Base-by-base conservation (phyloP, 257 asterid genomes). In the Catharanthus roseus region DNA sequence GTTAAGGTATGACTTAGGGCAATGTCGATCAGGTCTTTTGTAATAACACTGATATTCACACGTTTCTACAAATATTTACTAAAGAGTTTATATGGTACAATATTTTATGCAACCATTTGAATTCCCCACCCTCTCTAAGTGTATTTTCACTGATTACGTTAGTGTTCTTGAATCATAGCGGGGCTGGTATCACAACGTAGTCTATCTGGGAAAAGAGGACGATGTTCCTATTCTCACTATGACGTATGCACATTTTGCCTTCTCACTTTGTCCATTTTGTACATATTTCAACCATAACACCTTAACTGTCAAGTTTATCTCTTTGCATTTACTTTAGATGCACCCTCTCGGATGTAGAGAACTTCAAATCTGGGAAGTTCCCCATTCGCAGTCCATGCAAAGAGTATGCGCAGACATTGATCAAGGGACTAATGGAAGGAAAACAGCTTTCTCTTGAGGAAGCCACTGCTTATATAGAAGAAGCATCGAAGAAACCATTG, bases 171-270 rank as follows among this genome's bases (percentile, higher is more conserved):
- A 41, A 54, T 79, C 56, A 74, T 84, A 89, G 99, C 74, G 49
- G 55, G 95, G 95, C 73, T 95, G 99, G 99, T 95, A 95, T 78
- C 90, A 80, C 36, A 91, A 91, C 63, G 93, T 89, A 62, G 75
- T 89, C 42, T 89, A 82, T 86, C 69, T 91, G 78, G 99, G 99
- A 39, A 83, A 85, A 80, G 96, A 89, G 82, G 78, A 83, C 5
- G 88, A 68, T 58, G 61, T 88, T 63, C 97, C 97, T 0, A 81
- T 95, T 74, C 86, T 95, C 76, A 89, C 99, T 26, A 85, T 95
- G 97, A 91, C 99, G 97, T 95, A 82, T 65, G 96, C 66, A 49
- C 50, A 63, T 61, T 26, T 63, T 29, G 65, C 33, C 77, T 65
- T 69, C 36, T 23, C 31, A 38, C 8, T 34, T 16, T 49, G 11